Evolutionary conservation across 2,329 filamentous ascomycete genomes (phyloP).

Genomic region (Stagonosporopsis cucurbitacearum): DNA sequence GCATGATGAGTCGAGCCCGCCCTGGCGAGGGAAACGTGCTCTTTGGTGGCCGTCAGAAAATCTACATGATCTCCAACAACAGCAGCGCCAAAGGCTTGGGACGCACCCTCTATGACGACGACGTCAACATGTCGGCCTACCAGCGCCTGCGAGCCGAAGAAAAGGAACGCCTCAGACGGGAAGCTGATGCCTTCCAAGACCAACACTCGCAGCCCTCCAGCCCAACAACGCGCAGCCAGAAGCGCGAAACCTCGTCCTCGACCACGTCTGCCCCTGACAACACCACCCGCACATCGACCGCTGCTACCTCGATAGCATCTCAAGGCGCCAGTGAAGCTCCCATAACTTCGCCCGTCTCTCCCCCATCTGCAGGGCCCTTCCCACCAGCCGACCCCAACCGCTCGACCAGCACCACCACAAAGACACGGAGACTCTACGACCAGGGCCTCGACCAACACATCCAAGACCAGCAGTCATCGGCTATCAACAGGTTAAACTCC

Average conservation of each 20-base stretch:
- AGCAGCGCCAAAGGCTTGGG: conserved; percentile 56
- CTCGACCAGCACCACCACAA: conserved; percentile 70
- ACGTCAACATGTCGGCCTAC: conserved; percentile 82
- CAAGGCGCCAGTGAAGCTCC: conserved; percentile 57
- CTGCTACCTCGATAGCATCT: conserved; percentile 86
- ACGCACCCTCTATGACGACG: conserved; percentile 83
- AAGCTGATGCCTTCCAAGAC: conserved; percentile 48
- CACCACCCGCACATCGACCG: conserved; percentile 73
- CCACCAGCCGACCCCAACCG: conserved; percentile 61
- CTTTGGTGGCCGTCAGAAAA: conserved; percentile 94
- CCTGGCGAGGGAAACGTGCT: conserved; percentile 89
- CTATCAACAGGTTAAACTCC: conserved; percentile 80
- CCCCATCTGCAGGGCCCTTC: conserved; percentile 33
- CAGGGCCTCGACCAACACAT: conserved; percentile 79
- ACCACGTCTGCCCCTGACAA: conserved; percentile 75
- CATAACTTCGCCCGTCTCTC: conserved; percentile 39
- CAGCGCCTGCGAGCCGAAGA: conserved; percentile 72
- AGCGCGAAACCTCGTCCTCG: conserved; percentile 83
- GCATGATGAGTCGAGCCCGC: conserved; percentile 83
- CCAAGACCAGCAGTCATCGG: conserved; percentile 79
- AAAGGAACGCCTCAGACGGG: conserved; percentile 51
- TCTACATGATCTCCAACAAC: conserved; percentile 77
- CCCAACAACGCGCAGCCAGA: conserved; percentile 68
- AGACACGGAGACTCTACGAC: conserved; percentile 80
- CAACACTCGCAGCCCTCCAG: conserved; percentile 55